phyloP scores from a whole-genome alignment of 768 basidiomycete species.

The Suillus occidentalis region DNA sequence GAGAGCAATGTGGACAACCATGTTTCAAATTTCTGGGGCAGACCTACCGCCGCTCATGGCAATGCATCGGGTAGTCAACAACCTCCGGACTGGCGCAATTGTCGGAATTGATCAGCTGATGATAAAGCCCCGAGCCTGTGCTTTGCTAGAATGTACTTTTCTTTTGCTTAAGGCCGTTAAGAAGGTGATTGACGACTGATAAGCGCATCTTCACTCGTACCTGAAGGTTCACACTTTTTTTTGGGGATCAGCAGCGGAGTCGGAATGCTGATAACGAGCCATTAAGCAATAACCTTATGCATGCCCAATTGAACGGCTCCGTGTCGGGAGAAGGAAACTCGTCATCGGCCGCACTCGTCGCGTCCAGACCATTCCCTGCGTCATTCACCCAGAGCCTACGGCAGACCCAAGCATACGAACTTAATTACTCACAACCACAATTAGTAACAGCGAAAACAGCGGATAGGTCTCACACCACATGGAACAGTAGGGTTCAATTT shows the following conservation, averaged over 20 bases:
- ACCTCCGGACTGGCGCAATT: neutral
- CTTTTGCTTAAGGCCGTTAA: conserved; percentile 5
- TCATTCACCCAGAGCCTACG: too few species aligned
- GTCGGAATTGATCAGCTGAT: neutral
- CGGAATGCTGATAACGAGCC: too few species aligned
- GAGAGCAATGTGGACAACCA: too few species aligned
- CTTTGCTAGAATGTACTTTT: neutral
- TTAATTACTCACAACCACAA: neutral
- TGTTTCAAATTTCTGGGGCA: neutral
- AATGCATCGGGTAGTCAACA: neutral
- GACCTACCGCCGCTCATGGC: neutral
- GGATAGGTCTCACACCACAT: conserved; percentile 3
- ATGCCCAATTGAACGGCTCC: too few species aligned
- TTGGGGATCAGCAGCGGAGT: too few species aligned
- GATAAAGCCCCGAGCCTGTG: conserved; percentile 2
- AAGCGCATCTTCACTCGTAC: neutral
- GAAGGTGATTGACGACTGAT: conserved; percentile 9
- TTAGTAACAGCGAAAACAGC: conserved; percentile 22
- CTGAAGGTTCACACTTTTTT: neutral
- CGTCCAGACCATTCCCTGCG: neutral
- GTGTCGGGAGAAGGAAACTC: conserved; percentile 7
- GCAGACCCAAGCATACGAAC: too few species aligned
- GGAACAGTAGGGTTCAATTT: neutral
- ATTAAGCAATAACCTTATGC: too few species aligned
- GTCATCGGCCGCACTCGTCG: neutral